Conservation (phyloP, 2,329 filamentous ascomycete species). For the Colletotrichum destructivum region DNA sequence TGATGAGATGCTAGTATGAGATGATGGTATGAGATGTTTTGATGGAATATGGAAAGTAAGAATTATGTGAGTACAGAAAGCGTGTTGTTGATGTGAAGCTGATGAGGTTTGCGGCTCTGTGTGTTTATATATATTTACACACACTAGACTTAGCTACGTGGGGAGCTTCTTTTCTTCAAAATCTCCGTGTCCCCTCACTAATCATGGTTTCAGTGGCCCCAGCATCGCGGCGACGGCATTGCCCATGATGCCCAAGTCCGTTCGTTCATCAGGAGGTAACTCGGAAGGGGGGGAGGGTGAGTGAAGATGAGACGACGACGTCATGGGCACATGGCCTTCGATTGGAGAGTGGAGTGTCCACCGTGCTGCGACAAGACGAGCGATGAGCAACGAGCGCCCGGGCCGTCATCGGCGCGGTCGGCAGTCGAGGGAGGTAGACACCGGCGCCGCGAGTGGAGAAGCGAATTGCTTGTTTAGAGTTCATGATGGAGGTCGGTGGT, state of each 20-base stretch:
- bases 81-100: too few relatives aligned
- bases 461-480: not conserved
- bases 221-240: slow-evolving; percentile 12
- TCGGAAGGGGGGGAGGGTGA: not conserved
- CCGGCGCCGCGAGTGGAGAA: slow-evolving; percentile 27
- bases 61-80: too few relatives aligned
- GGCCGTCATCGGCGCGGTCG: slow-evolving; percentile 34
- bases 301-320: slow-evolving; percentile 29
- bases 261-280: slow-evolving; percentile 26
- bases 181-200: not conserved
- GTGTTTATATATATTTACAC: slow-evolving; percentile 20
- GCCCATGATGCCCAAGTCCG: slow-evolving; percentile 11
- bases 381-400: not conserved
- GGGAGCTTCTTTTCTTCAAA: too few relatives aligned
- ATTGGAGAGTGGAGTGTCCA: slow-evolving; percentile 3
- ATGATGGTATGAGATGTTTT: too few relatives aligned
- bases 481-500: slow-evolving; percentile 20
- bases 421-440: slow-evolving; percentile 8
- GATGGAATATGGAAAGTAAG: too few relatives aligned
- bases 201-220: not conserved
- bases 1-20: too few relatives aligned
- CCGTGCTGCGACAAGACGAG: slow-evolving; percentile 17
- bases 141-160: too few relatives aligned
- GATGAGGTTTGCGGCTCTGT: too few relatives aligned
- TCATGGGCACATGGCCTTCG: slow-evolving; percentile 29